Base-by-base conservation (phyloP, 805 yeast species). In the Metschnikowia anglica region DNA sequence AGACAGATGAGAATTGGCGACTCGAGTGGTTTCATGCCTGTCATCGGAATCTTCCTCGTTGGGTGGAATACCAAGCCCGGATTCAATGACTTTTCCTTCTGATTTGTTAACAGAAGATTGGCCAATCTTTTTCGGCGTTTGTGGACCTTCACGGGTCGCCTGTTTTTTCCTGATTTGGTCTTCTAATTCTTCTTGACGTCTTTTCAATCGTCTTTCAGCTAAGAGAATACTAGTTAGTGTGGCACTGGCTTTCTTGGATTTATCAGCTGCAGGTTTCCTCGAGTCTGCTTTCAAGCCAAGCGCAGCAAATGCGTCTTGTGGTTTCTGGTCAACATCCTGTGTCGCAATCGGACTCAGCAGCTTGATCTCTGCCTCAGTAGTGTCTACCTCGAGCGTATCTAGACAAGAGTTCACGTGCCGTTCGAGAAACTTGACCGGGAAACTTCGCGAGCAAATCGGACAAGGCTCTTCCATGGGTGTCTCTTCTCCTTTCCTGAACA, bases 331-430 rank as follows among this genome's bases (percentile, higher is more conserved):
- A 7, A 11, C 11, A 2, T 37, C 41, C 17, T 35, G 45, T 4
- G 45, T 36, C 11, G 45, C 37, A 13, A 26, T 41, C 19, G 37
- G 39, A 34, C 39, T 40, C 47, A 17, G 31, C 28, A 29, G 37
- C 38, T 11, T 37, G 28, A 28, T 11, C n/a, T 37, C 35, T 3
- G 18, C 12, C 18, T 33, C 31, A 2, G 46, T 13, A 13, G 33
- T 11, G 8, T n/a, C 39, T 13, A 17, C 39, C 21, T 60, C 68
- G 15, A 52, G 59, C 5, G 54, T 53, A 42, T 70, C 76, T 41
- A 70, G 56, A 42, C 76, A 70, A 12, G 54, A 39, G 41, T 70
- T 70, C 11, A 69, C 76, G 41, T 70, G 76, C 17, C 65, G 51
- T 48, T 69, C 74, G 5, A 70, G 54, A 15, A 61, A 51, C 4